Base-by-base conservation (phyloP, 495 filamentous ascomycete genomes). In the Lineolata rhizophorae region DNA sequence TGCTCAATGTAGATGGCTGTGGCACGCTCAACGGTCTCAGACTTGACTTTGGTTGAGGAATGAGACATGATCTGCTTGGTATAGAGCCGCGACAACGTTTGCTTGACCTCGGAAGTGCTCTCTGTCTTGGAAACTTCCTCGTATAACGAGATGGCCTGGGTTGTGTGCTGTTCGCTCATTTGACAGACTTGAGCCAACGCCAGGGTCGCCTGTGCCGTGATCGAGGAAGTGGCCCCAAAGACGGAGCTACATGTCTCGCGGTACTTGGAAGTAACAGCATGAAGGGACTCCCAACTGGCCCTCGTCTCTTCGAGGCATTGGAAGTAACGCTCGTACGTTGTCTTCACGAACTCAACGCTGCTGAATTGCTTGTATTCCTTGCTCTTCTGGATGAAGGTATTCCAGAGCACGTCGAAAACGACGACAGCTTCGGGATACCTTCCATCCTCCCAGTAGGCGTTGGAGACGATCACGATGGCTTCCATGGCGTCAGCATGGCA, bases 401-500 rank as follows among this genome's bases (percentile, higher is more conserved):
- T 11, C 41, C 41, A 44, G 13, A 44, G 30, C 21, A 30, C 35
- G n/a, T 27, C 41, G 21, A 29, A 44, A 9, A 41, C 29, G 6
- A 25, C 29, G 10, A 41, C 34, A 21, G 38, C 38, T 20, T 41
- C 38, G 18, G 38, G 34, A 21, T 37, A 41, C 25, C 38, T 28
- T 10, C 38, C 21, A 14, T 41, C 38, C 24, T 41, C 22, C 38
- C 38, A 41, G 16, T 41, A 41, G 5, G 29, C 16, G 18, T 27
- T 28, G 28, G 34, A 15, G 4, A 41, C 38, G 22, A 41, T 25
- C 11, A 37, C 32, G 18, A 41, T 33, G 3, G 38, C 38, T 9
- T 41, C 34, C 32, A 37, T 27, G 10, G 38, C 38, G 18, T 41
- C 34, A n/a, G 32, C 29, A 30, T 41, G 38, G 29, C 34, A 41